Conservation (phyloP, 345 rosid species). For the Gossypium turneri region DNA sequence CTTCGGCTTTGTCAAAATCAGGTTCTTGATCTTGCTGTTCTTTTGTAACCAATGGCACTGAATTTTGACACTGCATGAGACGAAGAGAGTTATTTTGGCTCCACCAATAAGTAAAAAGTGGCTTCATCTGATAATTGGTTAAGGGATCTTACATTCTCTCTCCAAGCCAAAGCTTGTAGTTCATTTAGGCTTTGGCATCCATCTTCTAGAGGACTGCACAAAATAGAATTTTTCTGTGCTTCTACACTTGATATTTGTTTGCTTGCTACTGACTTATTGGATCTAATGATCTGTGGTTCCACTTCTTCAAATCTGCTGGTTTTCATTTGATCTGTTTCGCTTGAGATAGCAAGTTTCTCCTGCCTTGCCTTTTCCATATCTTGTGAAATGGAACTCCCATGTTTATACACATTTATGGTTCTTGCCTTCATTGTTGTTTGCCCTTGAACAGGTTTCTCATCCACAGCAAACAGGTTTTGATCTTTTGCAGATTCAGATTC, state of each 20-base stretch:
- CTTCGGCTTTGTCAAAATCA: slow-evolving; percentile 14
- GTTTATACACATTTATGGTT: slow-evolving; percentile 24
- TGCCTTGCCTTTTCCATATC: slow-evolving; percentile 35
- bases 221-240: slow-evolving; percentile 31
- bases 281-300: slow-evolving; percentile 25
- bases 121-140: slow-evolving; percentile 6
- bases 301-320: slow-evolving; percentile 27
- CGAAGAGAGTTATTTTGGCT: slow-evolving; percentile 12
- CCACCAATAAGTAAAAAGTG: background rate
- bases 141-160: slow-evolving; percentile 43
- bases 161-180: slow-evolving; percentile 26
- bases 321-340: slow-evolving; percentile 31
- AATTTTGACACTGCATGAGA: slow-evolving; percentile 32
- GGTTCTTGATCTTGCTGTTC: slow-evolving; percentile 31
- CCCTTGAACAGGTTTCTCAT: slow-evolving; percentile 29
- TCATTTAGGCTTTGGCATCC: slow-evolving; percentile 27
- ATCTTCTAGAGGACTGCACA: slow-evolving; percentile 14
- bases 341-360: slow-evolving; percentile 22
- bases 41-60: slow-evolving; percentile 16
- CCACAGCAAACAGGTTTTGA: slow-evolving; percentile 6
- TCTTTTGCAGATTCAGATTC: slow-evolving; percentile 26
- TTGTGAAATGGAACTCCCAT: slow-evolving; percentile 28
- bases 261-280: slow-evolving; percentile 25
- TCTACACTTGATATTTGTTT: slow-evolving; percentile 23
- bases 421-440: slow-evolving; percentile 25